A percentile compares a stretch with the other conserved stretches of the same genome.
Conservation (phyloP, 805 yeast species). For the Metschnikowia dekortorum region DNA sequence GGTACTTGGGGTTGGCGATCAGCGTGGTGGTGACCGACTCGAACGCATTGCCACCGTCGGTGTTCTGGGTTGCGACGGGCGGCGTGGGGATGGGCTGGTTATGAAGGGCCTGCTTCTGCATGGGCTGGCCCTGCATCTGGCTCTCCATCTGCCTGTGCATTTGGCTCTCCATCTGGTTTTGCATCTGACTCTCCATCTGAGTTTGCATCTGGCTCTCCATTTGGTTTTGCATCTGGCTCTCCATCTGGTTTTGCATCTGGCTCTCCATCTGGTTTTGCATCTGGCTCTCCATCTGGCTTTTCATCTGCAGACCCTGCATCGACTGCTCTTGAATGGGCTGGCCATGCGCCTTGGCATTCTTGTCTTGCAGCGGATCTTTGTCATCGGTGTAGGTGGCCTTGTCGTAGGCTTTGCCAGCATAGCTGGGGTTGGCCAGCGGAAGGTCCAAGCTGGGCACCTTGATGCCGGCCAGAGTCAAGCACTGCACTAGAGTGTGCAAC, state of each 20-base stretch:
- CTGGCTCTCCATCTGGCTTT: background rate
- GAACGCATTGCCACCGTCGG: constrained; percentile 8
- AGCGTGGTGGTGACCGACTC: constrained; percentile 13
- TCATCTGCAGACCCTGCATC: background rate
- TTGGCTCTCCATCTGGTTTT: background rate
- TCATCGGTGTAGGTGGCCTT: background rate
- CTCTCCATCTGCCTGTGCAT: background rate
- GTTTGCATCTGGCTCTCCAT: background rate
- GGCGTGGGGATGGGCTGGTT: constrained; percentile 2
- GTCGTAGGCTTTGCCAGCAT: background rate
- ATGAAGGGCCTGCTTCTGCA: background rate
- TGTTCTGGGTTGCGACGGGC: constrained; percentile 1
- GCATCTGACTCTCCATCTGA: background rate
- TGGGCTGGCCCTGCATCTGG: background rate
- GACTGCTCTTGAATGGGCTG: background rate
- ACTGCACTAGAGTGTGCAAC: constrained; percentile 45
- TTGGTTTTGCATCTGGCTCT: background rate
- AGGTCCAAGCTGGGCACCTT: constrained; percentile 62
- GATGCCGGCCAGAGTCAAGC: constrained; percentile 56
- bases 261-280: background rate
- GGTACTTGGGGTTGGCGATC: constrained; percentile 48
- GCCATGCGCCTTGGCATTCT: background rate
- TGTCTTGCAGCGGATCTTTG: background rate
- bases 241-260: background rate
- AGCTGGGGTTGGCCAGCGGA: constrained; percentile 34